Conservation (phyloP, 257 asterid genomes). For the Solanum sitiens region DNA sequence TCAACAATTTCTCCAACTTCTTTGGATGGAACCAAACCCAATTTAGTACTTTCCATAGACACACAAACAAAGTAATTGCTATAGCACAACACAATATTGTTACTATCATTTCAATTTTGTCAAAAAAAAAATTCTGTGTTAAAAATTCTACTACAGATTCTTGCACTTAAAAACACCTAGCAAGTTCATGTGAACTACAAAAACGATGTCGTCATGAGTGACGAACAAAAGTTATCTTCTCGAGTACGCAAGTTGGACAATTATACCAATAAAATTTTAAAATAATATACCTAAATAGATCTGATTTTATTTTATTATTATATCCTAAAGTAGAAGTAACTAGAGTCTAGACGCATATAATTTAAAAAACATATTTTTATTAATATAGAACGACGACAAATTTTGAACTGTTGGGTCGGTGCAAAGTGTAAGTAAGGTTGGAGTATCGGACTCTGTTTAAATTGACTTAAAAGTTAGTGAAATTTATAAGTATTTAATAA, state of each 20-base stretch:
- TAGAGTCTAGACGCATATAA: no score
- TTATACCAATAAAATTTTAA: neutral
- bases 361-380: no score
- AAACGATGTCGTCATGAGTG: neutral
- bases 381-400: no score
- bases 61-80: neutral
- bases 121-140: neutral
- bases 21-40: conserved; percentile 14
- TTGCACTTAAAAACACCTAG: neutral
- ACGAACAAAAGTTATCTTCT: neutral
- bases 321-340: no score
- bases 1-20: conserved; percentile 1
- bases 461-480: no score
- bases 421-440: no score
- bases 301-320: no score
- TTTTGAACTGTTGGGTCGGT: no score
- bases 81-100: neutral
- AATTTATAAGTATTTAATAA: no score
- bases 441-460: no score
- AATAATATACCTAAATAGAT: no score
- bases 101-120: neutral
- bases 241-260: neutral
- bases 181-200: neutral
- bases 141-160: neutral
- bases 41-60: neutral